Percentiles rank a stretch among this genome's conserved stretches.
Evolutionary conservation across 331 rosid species (phyloP).

Genomic region (Malus hybrid): DNA sequence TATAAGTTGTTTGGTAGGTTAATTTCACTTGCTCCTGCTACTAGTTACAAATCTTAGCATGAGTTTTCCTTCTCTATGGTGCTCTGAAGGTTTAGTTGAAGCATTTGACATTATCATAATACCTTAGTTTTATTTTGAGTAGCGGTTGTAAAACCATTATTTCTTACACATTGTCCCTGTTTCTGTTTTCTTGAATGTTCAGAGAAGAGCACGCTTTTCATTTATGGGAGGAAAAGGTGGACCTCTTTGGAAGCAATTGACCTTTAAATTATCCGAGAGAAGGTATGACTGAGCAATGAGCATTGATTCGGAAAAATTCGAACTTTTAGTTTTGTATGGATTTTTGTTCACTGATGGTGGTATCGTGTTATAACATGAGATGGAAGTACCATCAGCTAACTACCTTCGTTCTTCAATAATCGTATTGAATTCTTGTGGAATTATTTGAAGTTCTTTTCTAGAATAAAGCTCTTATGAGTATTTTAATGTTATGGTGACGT

Average conservation of each 20-base stretch:
- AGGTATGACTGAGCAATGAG: constrained; percentile 37
- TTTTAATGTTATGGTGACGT: neutral
- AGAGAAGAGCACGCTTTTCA: constrained; percentile 94
- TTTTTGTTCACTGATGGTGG: neutral
- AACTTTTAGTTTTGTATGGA: neutral
- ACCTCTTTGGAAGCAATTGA: constrained; percentile 84
- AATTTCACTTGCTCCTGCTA: neutral
- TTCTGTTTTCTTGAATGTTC: constrained; percentile 8
- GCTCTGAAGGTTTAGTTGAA: neutral
- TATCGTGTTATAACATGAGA: neutral
- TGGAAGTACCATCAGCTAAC: neutral
- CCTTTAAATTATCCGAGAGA: constrained; percentile 58
- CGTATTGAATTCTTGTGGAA: neutral
- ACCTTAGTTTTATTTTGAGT: neutral
- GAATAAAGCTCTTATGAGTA: neutral
- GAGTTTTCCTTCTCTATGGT: neutral
- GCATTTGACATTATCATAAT: neutral
- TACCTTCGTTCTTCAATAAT: neutral
- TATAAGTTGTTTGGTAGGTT: neutral
- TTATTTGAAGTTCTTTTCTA: neutral
- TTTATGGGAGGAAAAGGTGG: constrained; percentile 98
- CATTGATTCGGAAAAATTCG: too few relatives aligned
- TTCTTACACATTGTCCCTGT: too few relatives aligned
- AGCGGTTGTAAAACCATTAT: neutral
- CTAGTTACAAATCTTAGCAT: neutral